Evolutionary conservation across 805 yeast genomes (phyloP), one percentile per base, ranked within the genome.

Genomic region (Wickerhamomyces xylosicus): DNA sequence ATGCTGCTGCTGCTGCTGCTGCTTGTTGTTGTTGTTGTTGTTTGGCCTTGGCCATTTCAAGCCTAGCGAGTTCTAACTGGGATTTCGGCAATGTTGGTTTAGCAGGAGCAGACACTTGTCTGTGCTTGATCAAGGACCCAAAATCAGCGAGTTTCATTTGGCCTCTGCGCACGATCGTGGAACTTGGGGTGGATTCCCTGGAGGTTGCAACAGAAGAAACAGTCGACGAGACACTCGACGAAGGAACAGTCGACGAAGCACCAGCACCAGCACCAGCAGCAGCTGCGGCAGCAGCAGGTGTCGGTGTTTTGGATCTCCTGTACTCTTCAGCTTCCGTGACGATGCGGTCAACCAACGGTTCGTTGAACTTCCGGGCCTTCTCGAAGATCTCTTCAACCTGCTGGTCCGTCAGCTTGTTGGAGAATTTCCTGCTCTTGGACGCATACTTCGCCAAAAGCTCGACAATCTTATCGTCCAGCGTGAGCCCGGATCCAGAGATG

Each of bases 381-480:
- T 72, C 61, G 29, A 86, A 54, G 28, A 89, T 71, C 36, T 77
- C 79, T 18, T 67, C 62, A 5, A 82, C 63, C 52, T 87, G 95
- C 33, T 74, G 73, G 20, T 71, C 77, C 1, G 78, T 69, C 34
- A 90, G 62, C 53, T 77, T 84, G 53, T 79, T 86, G 42, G 80
- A 80, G 54, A 69, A 79, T 46, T 69, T 74, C 47, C 74, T 78
- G 0, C 85, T 79, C 43, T 71, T 76, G 2, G 77, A 65, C 31
- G 82, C 87, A 50, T 78, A 75, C 41, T 71, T 74, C 0, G 81
- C 77, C 50, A 84, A 68, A 34, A 72, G 57, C 18, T 68, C 69
- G 11, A 79, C 66, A 35, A 84, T 64, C 2, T 64, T 64, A 3
- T 65, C 67, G 31, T 77, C 79, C 17, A 81, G 66, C 3, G 54